Evolutionary conservation across 805 yeast species (phyloP), one percentile per base, ranked within the genome.

Genomic region (Hagleromyces aurorensis): DNA sequence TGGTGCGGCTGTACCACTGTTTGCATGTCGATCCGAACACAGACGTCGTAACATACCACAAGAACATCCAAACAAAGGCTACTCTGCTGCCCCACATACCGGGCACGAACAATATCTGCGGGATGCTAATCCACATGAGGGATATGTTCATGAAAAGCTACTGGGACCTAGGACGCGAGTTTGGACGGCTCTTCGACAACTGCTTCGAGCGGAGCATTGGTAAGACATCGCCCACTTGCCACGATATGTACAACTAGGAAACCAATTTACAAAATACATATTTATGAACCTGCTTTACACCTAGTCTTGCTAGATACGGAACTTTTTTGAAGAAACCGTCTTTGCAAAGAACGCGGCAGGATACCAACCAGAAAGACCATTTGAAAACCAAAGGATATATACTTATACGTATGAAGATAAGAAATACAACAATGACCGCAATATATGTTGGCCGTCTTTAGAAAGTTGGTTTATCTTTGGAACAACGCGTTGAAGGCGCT

Each of bases 81-180:
- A 52, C 54, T 2, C 52, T 55, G 5, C 38, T 75, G 21, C 56
- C 52, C 18, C 36, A 45, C 4, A 62, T 73, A 11, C 48, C 55
- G 16, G 59, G 65, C 33, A 66, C 62, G 43, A 64, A 73, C 34
- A 58, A 70, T 29, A 55, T 75, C 16, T 68, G 70, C 7, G 87
- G 87, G 1, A 49, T 80, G 26, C 47, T 78, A 38, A 59, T 57
- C 27, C 42, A 67, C 36, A 61, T 72, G 26, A 61, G 68, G 9
- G 50, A 53, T n/a, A 48, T 59, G 20, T 58, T 66, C 34, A 48
- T 47, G 18, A 50, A 48, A 12, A 61, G 70, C 29, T 63, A 65
- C 29, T 77, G 78, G 74, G 72, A 71, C 26, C 56, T 75, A 29
- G 76, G 76, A 8, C 57, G 58, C 26, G 85, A 77, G 44, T 64